These are phyloP conservation scores for Ensete ventricosum DNA, from an alignment of 176 grass and related monocot species.

Conservation along the genomic window DNA sequence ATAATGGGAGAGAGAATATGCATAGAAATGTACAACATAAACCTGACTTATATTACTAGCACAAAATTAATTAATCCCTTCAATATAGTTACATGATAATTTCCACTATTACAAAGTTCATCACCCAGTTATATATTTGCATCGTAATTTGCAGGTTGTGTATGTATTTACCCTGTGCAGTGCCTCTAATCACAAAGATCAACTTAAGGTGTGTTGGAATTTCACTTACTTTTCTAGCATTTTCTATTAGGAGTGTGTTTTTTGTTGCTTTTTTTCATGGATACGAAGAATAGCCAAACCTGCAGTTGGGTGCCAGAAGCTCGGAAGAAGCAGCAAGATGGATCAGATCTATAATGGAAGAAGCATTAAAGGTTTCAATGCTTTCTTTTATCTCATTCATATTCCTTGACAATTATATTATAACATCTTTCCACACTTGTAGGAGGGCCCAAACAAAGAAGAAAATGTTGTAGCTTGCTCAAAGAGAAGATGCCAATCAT, in stretches of 20 bases:
- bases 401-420: neutral
- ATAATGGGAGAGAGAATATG: slow-evolving; percentile 20
- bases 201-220: slow-evolving; percentile 11
- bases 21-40: slow-evolving; percentile 16
- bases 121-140: neutral
- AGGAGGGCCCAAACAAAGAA: slow-evolving; percentile 54
- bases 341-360: slow-evolving; percentile 18
- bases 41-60: neutral
- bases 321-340: slow-evolving; percentile 18
- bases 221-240: neutral
- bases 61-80: neutral
- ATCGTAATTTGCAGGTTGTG: slow-evolving; percentile 6
- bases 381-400: neutral
- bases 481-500: slow-evolving; percentile 73
- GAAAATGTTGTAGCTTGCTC: slow-evolving; percentile 66
- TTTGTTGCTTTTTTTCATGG: neutral
- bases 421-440: neutral
- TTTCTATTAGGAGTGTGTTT: neutral
- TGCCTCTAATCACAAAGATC: slow-evolving; percentile 18
- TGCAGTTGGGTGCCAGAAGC: slow-evolving; percentile 21
- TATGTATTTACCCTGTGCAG: slow-evolving; percentile 18
- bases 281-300: neutral
- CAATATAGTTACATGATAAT: neutral
- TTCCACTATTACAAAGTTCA: neutral
- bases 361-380: slow-evolving; percentile 9